A percentile compares a stretch with the other conserved stretches of the same genome.
Evolutionary conservation across 768 basidiomycete genomes (phyloP).

Genomic region (Lyophyllum shimeji): DNA sequence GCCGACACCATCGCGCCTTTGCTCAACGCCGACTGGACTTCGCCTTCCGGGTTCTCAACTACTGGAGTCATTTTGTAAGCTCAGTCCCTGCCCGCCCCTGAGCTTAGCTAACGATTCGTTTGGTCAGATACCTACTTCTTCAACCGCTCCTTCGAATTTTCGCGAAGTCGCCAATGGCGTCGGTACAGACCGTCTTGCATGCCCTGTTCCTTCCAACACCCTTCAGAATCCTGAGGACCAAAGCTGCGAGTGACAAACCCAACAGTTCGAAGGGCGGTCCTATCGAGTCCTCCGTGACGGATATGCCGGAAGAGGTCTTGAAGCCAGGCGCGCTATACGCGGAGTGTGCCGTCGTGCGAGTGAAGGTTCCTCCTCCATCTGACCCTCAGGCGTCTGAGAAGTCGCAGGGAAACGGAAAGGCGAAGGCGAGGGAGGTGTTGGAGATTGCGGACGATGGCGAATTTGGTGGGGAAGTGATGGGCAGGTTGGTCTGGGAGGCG

Average conservation of each 20-base stretch:
- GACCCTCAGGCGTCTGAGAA: constrained; percentile 16
- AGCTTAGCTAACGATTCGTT: constrained; percentile 1
- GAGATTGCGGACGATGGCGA: constrained; percentile 63
- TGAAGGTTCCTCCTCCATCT: constrained; percentile 34
- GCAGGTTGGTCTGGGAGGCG: constrained; percentile 74
- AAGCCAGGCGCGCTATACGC: constrained; percentile 78
- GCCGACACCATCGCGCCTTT: constrained; percentile 64
- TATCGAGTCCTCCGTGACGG: constrained; percentile 19
- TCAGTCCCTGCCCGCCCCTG: background rate
- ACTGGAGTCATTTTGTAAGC: constrained; percentile 52
- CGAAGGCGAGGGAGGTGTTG: constrained; percentile 30
- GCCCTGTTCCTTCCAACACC: constrained; percentile 81
- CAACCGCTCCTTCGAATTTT: constrained; percentile 69
- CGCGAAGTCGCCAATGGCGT: constrained; percentile 62
- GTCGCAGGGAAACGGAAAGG: constrained; percentile 26
- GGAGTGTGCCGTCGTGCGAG: constrained; percentile 66
- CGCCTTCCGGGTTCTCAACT: constrained; percentile 34
- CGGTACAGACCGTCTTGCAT: constrained; percentile 80
- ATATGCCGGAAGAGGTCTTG: constrained; percentile 58
- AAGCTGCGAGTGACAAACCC: constrained; percentile 1
- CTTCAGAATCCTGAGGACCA: constrained; percentile 52
- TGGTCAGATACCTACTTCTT: constrained; percentile 58
- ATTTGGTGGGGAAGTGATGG: constrained; percentile 66
- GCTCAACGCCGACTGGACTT: constrained; percentile 47
- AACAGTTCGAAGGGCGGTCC: constrained; percentile 4